Base-by-base conservation (phyloP, 148 eudicot species). In the Persicaria maculosa region DNA sequence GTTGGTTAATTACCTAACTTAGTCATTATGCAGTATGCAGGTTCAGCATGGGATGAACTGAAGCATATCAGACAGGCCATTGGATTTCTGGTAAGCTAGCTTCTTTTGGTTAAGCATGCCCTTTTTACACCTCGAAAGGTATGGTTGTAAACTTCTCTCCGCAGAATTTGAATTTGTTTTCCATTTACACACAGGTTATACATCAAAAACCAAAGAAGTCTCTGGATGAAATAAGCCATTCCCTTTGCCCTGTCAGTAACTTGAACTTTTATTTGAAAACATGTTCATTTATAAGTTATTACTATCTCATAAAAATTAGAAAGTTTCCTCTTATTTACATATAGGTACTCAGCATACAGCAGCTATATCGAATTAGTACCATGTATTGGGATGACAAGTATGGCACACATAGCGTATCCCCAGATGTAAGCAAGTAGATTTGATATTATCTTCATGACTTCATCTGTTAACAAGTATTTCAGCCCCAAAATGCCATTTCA, bases 331-430 rank as follows among this genome's bases (percentile, higher is more conserved):
- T 7, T 47, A 45, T 79, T 72, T 54, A 43, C 70, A 64, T 53
- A 22, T 80, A 95, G 99, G 99, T 92, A 72, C 92, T 92, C 71
- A 95, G 99, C 76, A 86, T 92, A 81, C 99, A 92, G 67, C 99
- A 95, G 79, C 76, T 95, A 74, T 95, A 95, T 74, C 83, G 99
- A 64, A 95, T 95, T 75, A 86, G 99, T 85, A 95, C 97, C 46
- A 95, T 95, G 99, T 90, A 94, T 80, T 94, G 98, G 96, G 97
- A 94, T 77, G 98, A 94, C 86, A 94, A 90, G 81, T 94, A 91
- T 80, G 96, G 97, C 81, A 88, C 93, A 25, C 91, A 92, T 71
- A 87, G 97, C 79, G 96, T 92, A 55, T 89, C 90, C 58, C 85
- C 92, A 1, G 93, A 90, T 69, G 98, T 92, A 88, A 87, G 91